Percentiles rank a stretch among this genome's conserved stretches.
Evolutionary conservation across 345 rosid genomes (phyloP).

Genomic region (Salix udensis): DNA sequence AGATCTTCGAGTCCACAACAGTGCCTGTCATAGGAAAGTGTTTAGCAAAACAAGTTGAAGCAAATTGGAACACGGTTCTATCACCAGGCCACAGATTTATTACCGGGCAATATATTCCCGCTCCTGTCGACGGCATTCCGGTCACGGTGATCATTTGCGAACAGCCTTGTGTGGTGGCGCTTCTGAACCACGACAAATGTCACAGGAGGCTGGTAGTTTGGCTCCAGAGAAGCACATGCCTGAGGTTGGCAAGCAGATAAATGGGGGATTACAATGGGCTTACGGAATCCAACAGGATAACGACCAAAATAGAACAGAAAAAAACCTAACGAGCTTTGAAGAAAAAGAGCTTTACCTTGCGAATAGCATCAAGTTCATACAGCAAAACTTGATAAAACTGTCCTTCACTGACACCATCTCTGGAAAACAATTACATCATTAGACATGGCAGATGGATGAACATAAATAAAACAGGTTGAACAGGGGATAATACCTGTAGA

Average conservation of each 20-base stretch:
- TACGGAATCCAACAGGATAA: not conserved
- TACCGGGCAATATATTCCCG: slow-evolving; percentile 94
- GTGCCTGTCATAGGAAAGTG: slow-evolving; percentile 48
- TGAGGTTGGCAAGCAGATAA: slow-evolving; percentile 19
- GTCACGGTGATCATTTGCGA: slow-evolving; percentile 76
- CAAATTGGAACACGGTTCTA: not conserved
- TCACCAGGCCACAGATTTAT: not conserved
- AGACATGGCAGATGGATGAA: not conserved
- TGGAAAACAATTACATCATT: slow-evolving; percentile 16
- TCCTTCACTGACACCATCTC: slow-evolving; percentile 99
- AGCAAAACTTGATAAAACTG: slow-evolving; percentile 93
- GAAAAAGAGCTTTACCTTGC: slow-evolving; percentile 51
- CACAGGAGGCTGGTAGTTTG: slow-evolving; percentile 97
- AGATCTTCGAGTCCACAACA: slow-evolving; percentile 94
- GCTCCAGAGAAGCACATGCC: slow-evolving; percentile 97
- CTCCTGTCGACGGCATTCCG: slow-evolving; percentile 75
- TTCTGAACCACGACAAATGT: slow-evolving; percentile 99
- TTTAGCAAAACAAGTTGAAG: not conserved
- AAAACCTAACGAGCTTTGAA: not conserved
- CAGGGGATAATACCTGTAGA: slow-evolving; percentile 56
- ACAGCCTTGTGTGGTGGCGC: slow-evolving; percentile 97
- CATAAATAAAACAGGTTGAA: not conserved
- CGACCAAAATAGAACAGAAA: not conserved
- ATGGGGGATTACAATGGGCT: not conserved
- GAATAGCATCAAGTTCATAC: slow-evolving; percentile 93